These are phyloP conservation scores for Mychonastes homosphaera DNA, from an alignment of 139 green algal species.

Conservation along the genomic window DNA sequence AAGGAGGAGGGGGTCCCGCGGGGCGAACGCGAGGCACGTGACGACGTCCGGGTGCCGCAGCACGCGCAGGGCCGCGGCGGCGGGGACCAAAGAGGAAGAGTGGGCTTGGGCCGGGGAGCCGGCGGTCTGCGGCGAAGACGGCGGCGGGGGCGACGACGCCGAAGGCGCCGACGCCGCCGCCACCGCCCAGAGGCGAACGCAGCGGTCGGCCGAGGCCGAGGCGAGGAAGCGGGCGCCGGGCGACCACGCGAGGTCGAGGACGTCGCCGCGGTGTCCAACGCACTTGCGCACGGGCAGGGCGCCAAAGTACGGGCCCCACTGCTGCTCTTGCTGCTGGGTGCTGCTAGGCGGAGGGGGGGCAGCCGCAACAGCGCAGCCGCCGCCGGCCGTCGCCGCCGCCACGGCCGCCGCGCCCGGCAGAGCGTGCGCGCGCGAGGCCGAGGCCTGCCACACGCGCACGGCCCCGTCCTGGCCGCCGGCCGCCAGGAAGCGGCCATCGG, in stretches of 20 bases:
- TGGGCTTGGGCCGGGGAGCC: too few relatives aligned
- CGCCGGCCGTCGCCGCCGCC: not conserved
- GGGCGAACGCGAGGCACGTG: constrained; percentile 74
- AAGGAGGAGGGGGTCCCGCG: constrained; percentile 69
- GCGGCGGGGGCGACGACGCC: constrained; percentile 5
- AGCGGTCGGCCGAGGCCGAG: not conserved
- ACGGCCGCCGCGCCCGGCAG: not conserved
- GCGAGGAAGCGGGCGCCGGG: too few relatives aligned
- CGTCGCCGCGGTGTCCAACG: constrained; percentile 52
- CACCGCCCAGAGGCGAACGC: not conserved
- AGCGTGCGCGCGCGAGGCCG: not conserved
- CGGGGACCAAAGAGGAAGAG: too few relatives aligned
- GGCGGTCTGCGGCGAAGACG: too few relatives aligned
- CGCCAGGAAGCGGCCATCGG: constrained; percentile 63
- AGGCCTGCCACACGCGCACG: constrained; percentile 55
- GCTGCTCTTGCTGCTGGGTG: not conserved
- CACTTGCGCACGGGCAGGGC: constrained; percentile 24
- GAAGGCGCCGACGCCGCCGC: too few relatives aligned
- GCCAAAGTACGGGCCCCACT: constrained; percentile 19
- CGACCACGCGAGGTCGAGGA: constrained; percentile 83
- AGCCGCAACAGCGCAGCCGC: too few relatives aligned
- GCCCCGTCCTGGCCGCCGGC: constrained; percentile 74
- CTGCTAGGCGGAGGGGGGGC: not conserved
- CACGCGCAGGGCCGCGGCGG: constrained; percentile 48
- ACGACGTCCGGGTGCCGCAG: constrained; percentile 76